Base-by-base conservation (phyloP, 2,329 filamentous ascomycete species). In the Neurospora sp. region DNA sequence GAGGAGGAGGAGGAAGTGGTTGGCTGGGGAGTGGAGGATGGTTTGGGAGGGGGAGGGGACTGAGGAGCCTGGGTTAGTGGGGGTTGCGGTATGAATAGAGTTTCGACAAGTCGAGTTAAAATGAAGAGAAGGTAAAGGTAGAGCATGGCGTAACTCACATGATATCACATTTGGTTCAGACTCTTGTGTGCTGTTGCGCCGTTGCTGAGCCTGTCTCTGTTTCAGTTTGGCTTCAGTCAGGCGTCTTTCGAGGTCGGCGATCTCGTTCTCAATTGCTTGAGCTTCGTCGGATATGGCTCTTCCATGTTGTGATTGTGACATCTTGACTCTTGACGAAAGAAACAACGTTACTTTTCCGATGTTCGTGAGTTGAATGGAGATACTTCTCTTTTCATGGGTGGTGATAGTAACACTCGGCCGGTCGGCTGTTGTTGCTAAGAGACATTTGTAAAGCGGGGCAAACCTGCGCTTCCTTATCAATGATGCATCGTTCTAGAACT, bases 1-100 rank as follows among this genome's bases (percentile, higher is more conserved):
- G 67, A 95, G 88, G 3, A 96, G 84, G 39, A 95, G 87, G 43
- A 93, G 86, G 73, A 91, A 89, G 79, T 95, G 92, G 37, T 85
- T 77, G 33, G 69, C 41, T 11, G 36, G 28, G 65, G 67, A 52
- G 43, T 52, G 19, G 69, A 62, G 33, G 69, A 38, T 70, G 71
- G 66, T 71, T 70, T 67, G 71, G 69, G 68, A 72, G 69, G 70
- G 72, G 66, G 68, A 72, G 72, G 68, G 70, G 68, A 69, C 70
- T 71, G 68, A 68, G 5, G 40, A 52, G 68, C 1, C 10, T 17
- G 19, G 15, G 69, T 70, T 40, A 69, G 28, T 12, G 69, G 23
- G 36, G 39, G 19, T 39, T 39, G n/a, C 19, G n/a, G 11, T 69
- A 52, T 23, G 43, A 41, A 10, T 10, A 36, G 10, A 15, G 41